Base-by-base conservation (phyloP, 805 yeast species). In the Isabelozyma rhagii region DNA sequence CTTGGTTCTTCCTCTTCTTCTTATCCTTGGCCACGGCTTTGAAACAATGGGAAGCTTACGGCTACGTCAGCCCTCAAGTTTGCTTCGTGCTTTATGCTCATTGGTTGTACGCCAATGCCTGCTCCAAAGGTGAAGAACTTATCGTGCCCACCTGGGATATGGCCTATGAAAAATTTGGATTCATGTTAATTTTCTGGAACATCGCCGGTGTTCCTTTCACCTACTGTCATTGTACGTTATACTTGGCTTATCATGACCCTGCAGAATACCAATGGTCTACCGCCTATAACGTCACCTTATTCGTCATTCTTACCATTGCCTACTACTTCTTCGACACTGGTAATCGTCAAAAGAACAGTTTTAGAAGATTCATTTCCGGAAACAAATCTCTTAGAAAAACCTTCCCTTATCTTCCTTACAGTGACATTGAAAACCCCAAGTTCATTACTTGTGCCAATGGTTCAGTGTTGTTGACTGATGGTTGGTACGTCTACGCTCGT, bases 101-200 rank as follows among this genome's bases (percentile, higher is more conserved):
- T 68, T 94, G 96, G 88, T 75, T 91, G 45, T 94, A 94, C 64
- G 97, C 96, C 53, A 93, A 94, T 64, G 97, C 97, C 3, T 93
- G 98, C 71, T 85, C 96, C 50, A 94, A 94, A 72, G 99, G 98
- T 59, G 99, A 94, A 72, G 98, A 94, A 68, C 77, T 93, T 60
- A 94, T 94, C 66, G 96, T 92, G 54, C 97, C 98, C 59, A 88
- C 97, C 15, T 94, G 99, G 98, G 99, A 94, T 69, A 93, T 94
- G 97, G 97, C 96, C 31, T 94, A 94, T 70, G 99, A 94, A 70
- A 94, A 94, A 73, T 94, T 94, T 62, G 99, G 99, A n/a, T 94
- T 94, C 78, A 92, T 94, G 98, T 81, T 94, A 57, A 83, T 92
- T 60, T 94, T 94, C 79, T 94, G 99, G 99, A 94, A 94, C 75